Evolutionary conservation across 108 stramenopile species (phyloP), one percentile per base, ranked within the genome.

Genomic region (Poteriospumella lacustris): DNA sequence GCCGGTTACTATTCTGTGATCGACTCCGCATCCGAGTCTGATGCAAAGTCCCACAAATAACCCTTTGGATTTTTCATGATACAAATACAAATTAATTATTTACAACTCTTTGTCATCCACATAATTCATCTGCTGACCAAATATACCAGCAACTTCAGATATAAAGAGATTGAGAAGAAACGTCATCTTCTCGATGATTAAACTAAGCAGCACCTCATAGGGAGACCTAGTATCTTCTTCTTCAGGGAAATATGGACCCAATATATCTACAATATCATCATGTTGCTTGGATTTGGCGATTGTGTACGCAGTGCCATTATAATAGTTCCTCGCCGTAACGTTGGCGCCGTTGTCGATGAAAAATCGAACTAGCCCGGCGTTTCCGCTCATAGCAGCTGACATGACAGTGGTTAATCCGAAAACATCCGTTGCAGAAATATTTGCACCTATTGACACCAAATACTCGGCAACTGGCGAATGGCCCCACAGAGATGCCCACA

Each of bases 41-140:
- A 73, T 73, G 43, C 70, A 9, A 73, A 73, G 31, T 34, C 12
- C 3, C 70, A 73, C 31, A 73, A 73, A 24, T 73, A 73, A 56
- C n/a, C n/a, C n/a, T n/a, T n/a, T n/a, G n/a, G n/a, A n/a, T n/a
- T n/a, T n/a, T n/a, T n/a, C n/a, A n/a, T n/a, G n/a, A n/a, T n/a
- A n/a, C n/a, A n/a, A n/a, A n/a, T n/a, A n/a, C n/a, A n/a, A n/a
- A n/a, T n/a, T n/a, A n/a, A n/a, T n/a, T n/a, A n/a, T n/a, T n/a
- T n/a, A n/a, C n/a, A n/a, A n/a, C n/a, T n/a, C n/a, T n/a, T n/a
- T n/a, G n/a, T n/a, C n/a, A n/a, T n/a, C n/a, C n/a, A n/a, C n/a
- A n/a, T n/a, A n/a, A n/a, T n/a, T n/a, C n/a, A n/a, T n/a, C n/a
- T n/a, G n/a, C n/a, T n/a, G n/a, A n/a, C n/a, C n/a, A n/a, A n/a